These are phyloP conservation scores for Alopecurus myosuroides DNA, from an alignment of 176 grass and related monocot species.

Conservation along the genomic window DNA sequence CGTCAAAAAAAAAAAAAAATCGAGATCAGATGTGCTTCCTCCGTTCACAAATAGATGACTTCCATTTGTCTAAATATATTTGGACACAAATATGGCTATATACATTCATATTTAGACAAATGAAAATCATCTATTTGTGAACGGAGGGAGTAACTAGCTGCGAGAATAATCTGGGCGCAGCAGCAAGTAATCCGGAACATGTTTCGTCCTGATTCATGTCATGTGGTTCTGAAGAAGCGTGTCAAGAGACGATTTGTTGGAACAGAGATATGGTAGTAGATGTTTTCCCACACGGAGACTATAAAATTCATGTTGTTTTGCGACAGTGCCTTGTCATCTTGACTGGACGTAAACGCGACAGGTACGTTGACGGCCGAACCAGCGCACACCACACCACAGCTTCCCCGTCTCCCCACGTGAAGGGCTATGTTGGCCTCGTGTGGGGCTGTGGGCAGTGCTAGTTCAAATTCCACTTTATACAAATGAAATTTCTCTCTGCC, in stretches of 20 bases:
- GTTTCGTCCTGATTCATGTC: neutral
- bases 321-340: neutral
- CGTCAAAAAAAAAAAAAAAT: too few relatives aligned
- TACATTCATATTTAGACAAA: too few relatives aligned
- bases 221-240: neutral
- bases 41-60: too few relatives aligned
- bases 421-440: neutral
- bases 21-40: too few relatives aligned
- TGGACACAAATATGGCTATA: too few relatives aligned
- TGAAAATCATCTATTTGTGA: too few relatives aligned
- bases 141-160: too few relatives aligned
- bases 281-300: neutral
- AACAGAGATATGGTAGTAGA: neutral
- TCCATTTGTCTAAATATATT: too few relatives aligned
- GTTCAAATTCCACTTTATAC: neutral
- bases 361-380: neutral
- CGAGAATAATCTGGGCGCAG: neutral
- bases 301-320: neutral
- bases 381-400: neutral
- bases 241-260: neutral
- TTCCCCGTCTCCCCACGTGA: neutral
- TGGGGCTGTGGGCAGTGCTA: neutral
- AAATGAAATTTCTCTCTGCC: neutral
- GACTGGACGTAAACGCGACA: neutral
- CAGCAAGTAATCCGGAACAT: neutral